Conservation (phyloP, 768 basidiomycete species). For the Boletus barrowsii region DNA sequence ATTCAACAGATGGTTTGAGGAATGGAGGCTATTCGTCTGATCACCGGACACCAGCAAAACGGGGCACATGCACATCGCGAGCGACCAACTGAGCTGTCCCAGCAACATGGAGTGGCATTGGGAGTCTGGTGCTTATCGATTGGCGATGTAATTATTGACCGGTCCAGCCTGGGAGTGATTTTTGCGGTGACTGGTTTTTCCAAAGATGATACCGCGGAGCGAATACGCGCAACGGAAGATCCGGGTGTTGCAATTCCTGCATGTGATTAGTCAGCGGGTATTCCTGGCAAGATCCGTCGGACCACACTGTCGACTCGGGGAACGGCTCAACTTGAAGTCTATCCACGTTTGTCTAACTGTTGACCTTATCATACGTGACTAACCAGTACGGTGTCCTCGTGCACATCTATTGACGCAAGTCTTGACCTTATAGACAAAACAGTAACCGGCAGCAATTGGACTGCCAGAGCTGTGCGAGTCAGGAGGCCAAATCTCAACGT, state of each 20-base stretch:
- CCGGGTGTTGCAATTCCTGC: not conserved
- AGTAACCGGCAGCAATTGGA: no score
- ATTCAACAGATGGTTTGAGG: not conserved
- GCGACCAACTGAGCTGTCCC: not conserved
- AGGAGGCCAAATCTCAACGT: no score
- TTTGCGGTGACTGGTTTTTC: not conserved
- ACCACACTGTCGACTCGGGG: not conserved
- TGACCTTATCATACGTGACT: not conserved
- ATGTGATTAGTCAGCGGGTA: not conserved
- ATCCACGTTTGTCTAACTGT: not conserved
- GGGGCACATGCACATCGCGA: not conserved
- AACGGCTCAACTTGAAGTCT: not conserved
- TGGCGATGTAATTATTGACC: constrained; percentile 4
- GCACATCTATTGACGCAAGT: no score
- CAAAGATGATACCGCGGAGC: constrained; percentile 10
- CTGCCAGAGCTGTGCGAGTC: no score
- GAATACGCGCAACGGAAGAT: constrained; percentile 7
- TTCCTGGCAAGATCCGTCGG: constrained; percentile 16
- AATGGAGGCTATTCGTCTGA: not conserved
- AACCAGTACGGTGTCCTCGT: not conserved
- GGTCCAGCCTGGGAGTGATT: not conserved
- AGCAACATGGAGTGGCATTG: not conserved
- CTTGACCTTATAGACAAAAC: no score
- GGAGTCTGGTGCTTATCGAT: no score
- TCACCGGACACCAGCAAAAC: not conserved